Percentiles rank a stretch among this genome's conserved stretches.
These are phyloP conservation scores for Podaxis sp. DNA, from an alignment of 768 basidiomycete species.

Conservation along the genomic window DNA sequence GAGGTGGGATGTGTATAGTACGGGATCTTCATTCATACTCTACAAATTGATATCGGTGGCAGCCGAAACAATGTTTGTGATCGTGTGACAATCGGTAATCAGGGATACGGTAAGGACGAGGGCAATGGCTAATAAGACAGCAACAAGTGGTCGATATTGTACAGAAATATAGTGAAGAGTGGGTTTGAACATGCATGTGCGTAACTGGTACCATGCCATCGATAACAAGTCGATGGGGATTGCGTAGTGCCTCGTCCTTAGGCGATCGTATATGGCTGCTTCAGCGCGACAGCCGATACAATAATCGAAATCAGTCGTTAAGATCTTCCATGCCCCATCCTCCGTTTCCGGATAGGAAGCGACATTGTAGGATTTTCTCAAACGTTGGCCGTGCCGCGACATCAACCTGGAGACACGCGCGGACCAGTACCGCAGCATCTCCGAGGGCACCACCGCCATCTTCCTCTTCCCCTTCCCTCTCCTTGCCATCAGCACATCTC, in stretches of 20 bases:
- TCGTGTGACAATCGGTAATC: slow-evolving; percentile 8
- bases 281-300: not conserved
- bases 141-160: slow-evolving; percentile 4
- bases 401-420: slow-evolving; percentile 80
- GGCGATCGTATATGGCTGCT: slow-evolving; percentile 9
- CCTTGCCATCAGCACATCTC: slow-evolving; percentile 71
- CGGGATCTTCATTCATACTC: slow-evolving; percentile 10
- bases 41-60: slow-evolving; percentile 9
- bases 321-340: slow-evolving; percentile 58
- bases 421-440: slow-evolving; percentile 82
- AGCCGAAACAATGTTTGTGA: not conserved
- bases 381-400: slow-evolving; percentile 79
- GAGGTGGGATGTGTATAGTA: not conserved
- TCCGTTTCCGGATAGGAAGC: slow-evolving; percentile 72
- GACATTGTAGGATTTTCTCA: slow-evolving; percentile 71
- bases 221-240: slow-evolving; percentile 11
- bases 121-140: slow-evolving; percentile 10
- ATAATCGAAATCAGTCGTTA: slow-evolving; percentile 7
- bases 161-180: slow-evolving; percentile 5
- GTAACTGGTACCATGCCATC: slow-evolving; percentile 12
- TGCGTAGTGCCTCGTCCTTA: slow-evolving; percentile 8
- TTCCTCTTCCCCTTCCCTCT: slow-evolving; percentile 65
- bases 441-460: slow-evolving; percentile 84
- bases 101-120: not conserved
- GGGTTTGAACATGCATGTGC: slow-evolving; percentile 1